Evolutionary conservation across 306 rosid genomes (phyloP), one percentile per base, ranked within the genome.

Genomic region (Dalbergia cultrata): DNA sequence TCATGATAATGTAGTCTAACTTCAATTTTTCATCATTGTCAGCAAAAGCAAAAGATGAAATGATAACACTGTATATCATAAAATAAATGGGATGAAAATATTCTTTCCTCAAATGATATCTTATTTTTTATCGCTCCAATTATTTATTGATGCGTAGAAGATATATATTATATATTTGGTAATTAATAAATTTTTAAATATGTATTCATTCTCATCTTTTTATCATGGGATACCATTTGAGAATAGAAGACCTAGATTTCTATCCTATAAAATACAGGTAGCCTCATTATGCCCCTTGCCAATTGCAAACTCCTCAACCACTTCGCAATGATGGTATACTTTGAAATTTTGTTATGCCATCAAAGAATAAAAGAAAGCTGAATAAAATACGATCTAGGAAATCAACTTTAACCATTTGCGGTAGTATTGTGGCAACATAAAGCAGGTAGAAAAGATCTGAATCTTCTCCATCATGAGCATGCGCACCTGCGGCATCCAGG

Each of bases 271-370:
- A 26, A 26, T 45, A 56, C 83, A 89, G 19, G 77, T 68, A 71
- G 67, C 57, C 61, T 84, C 83, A 75, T 86, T 64, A 82, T 88
- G 47, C 18, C 13, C 33, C 52, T 41, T 45, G 76, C 84, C 66
- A 75, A 78, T 62, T 86, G 77, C 90, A 72, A 83, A 83, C 82
- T 82, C 76, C 60, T 41, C 83, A 86, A 77, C 87, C 66, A 66
- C 70, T 60, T 77, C 49, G 88, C 68, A 86, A 91, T 89, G 85
- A 89, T 89, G 78, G 65, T 83, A 63, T 84, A 88, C 88, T 88
- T 26, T 86, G 92, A 88, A 85, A 85, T 86, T 83, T 80, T 44
- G 81, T 59, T 67, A 47, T 80, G 86, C 34, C 80, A 91, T 83
- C 89, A 73, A 70, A 65, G 66, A 75, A 81, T 74, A 65, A 72